A percentile compares a stretch with the other conserved stretches of the same genome.
Evolutionary conservation across 371 early-diverging fungal species (phyloP).

Genomic region (Mortierella sp.): DNA sequence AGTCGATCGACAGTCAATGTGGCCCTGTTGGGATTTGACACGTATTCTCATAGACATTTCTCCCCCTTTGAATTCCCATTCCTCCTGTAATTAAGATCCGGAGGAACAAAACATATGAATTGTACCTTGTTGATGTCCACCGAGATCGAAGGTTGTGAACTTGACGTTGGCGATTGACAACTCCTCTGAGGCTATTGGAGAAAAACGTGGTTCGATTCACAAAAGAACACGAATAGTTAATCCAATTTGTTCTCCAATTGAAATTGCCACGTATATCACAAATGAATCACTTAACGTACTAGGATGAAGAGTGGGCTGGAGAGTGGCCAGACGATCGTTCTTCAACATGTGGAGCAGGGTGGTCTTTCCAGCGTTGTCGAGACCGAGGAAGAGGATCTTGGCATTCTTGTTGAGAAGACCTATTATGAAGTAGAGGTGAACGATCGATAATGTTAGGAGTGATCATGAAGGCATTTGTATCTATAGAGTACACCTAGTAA

Average conservation of each 20-base stretch:
- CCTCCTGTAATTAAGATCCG: conserved; percentile 4
- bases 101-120: background rate
- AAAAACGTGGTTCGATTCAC: conserved; percentile 2
- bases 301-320: conserved; percentile 98
- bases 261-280: background rate
- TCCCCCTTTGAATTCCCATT: conserved; percentile 3
- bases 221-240: conserved; percentile 1
- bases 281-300: conserved; percentile 73
- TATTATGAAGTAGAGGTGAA: conserved; percentile 42
- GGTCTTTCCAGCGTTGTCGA: conserved; percentile 99
- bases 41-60: background rate
- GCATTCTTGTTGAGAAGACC: conserved; percentile 98
- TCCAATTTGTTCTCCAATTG: background rate
- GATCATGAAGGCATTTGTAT: background rate
- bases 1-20: background rate
- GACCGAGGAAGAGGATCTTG: conserved; percentile 98
- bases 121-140: conserved; percentile 93
- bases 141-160: conserved; percentile 98
- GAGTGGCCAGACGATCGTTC: conserved; percentile 96
- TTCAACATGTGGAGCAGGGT: conserved; percentile 99
- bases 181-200: conserved; percentile 90
- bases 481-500: background rate
- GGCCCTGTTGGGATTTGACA: conserved; percentile 5
- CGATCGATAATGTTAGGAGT: too few species aligned
- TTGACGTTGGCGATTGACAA: conserved; percentile 95